Conservation (phyloP, 164 flowering plant genomes). For the Kingdonia uniflora region DNA sequence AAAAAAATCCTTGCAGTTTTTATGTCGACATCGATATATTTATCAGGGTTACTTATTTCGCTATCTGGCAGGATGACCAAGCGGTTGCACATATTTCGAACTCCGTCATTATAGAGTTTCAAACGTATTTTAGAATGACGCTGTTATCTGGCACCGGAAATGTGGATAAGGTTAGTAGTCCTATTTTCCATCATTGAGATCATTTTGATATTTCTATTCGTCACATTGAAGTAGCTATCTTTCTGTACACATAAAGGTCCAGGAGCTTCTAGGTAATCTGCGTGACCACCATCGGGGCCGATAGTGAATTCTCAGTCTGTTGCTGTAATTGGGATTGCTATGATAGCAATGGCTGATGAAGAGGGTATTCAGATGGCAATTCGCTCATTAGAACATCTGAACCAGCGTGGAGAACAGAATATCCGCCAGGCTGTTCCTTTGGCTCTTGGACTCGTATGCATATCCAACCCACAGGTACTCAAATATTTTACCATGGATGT, state of each 20-base stretch:
- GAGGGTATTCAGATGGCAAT: slow-evolving; percentile 94
- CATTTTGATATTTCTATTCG: neutral
- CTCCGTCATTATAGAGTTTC: slow-evolving; percentile 77
- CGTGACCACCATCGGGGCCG: slow-evolving; percentile 89
- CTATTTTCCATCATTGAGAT: neutral
- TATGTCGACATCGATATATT: no score
- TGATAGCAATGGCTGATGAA: slow-evolving; percentile 99
- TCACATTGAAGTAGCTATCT: slow-evolving; percentile 3
- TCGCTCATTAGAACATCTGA: slow-evolving; percentile 89
- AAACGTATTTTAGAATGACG: slow-evolving; percentile 86
- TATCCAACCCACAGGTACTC: slow-evolving; percentile 93
- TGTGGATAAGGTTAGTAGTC: slow-evolving; percentile 75
- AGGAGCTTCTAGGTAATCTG: slow-evolving; percentile 82
- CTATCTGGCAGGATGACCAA: slow-evolving; percentile 73
- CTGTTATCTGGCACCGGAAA: slow-evolving; percentile 94
- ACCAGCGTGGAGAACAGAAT: slow-evolving; percentile 89
- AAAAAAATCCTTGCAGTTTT: no score
- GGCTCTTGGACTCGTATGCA: slow-evolving; percentile 92
- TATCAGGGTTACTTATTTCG: slow-evolving; percentile 2
- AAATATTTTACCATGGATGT: no score
- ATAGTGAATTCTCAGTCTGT: slow-evolving; percentile 91
- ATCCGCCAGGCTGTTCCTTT: slow-evolving; percentile 88
- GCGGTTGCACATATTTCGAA: slow-evolving; percentile 97
- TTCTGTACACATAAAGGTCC: slow-evolving; percentile 48
- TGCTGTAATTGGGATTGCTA: slow-evolving; percentile 96